These are phyloP conservation scores for Seminavis robusta DNA, from an alignment of 108 stramenopile species.

Conservation along the genomic window DNA sequence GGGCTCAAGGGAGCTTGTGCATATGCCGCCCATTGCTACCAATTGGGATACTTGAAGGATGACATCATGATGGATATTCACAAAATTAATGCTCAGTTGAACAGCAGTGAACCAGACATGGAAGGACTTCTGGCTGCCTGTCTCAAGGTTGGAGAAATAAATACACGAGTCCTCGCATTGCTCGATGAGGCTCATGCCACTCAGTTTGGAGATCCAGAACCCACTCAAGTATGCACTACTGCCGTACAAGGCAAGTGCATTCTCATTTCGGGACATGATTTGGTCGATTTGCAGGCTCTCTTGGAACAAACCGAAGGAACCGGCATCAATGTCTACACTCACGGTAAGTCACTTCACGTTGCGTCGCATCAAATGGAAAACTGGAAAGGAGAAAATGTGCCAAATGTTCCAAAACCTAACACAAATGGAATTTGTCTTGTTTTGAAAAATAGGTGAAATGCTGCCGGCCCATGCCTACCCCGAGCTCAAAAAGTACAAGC, in stretches of 20 bases:
- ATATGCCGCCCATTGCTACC: conserved; percentile 69
- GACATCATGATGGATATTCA: conserved; percentile 56
- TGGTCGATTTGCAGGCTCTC: conserved; percentile 57
- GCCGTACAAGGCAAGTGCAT: conserved; percentile 72
- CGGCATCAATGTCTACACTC: conserved; percentile 84
- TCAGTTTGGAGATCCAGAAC: conserved; percentile 57
- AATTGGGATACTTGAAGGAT: conserved; percentile 35
- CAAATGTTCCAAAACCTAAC: too few relatives aligned
- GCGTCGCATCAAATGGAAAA: too few relatives aligned
- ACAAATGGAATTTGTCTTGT: too few relatives aligned
- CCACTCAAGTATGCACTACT: conserved; percentile 57
- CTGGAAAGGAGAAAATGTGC: too few relatives aligned
- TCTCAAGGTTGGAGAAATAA: conserved; percentile 59
- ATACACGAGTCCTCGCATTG: conserved; percentile 51
- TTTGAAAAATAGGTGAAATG: too few relatives aligned
- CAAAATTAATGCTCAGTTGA: conserved; percentile 53
- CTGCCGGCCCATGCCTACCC: conserved; percentile 84
- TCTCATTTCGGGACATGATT: conserved; percentile 78
- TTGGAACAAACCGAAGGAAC: conserved; percentile 82
- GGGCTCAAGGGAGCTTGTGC: conserved; percentile 70
- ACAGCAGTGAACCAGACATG: conserved; percentile 56
- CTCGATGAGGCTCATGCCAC: conserved; percentile 65
- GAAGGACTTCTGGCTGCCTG: conserved; percentile 61
- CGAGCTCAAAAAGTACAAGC: conserved; percentile 61
- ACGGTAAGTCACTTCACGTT: too few relatives aligned